A percentile compares a stretch with the other conserved stretches of the same genome.
phyloP scores from a whole-genome alignment of 345 rosid genomes.

The Salix exigua region DNA sequence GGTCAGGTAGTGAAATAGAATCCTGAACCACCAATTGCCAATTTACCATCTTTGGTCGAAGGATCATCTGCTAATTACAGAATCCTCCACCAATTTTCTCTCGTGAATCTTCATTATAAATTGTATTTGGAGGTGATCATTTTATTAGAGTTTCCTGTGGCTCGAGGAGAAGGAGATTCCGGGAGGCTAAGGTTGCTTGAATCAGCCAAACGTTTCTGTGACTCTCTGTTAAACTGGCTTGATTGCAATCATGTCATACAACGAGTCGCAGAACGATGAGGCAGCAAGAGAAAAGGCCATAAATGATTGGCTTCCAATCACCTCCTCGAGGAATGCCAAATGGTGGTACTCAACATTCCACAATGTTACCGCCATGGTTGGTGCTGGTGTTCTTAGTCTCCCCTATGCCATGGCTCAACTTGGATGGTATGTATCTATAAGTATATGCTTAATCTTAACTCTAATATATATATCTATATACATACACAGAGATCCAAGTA shows the following conservation, averaged over 20 bases:
- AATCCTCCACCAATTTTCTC: background rate
- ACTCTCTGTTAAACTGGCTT: background rate
- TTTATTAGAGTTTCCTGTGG: background rate
- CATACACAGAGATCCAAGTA: background rate
- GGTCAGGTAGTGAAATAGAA: background rate
- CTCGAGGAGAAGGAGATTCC: background rate
- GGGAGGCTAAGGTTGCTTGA: background rate
- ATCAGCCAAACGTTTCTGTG: background rate
- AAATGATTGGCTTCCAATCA: slow-evolving; percentile 73
- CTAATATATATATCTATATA: background rate
- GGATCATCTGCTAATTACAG: background rate
- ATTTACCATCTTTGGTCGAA: background rate
- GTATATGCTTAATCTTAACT: background rate
- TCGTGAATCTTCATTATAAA: background rate
- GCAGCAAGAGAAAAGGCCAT: slow-evolving; percentile 32
- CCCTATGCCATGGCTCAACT: slow-evolving; percentile 80
- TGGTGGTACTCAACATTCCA: slow-evolving; percentile 95
- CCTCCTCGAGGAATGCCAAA: slow-evolving; percentile 63
- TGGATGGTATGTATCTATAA: slow-evolving; percentile 53
- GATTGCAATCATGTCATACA: slow-evolving; percentile 4
- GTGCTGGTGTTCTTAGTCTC: slow-evolving; percentile 86
- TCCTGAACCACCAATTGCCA: background rate
- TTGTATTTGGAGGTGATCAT: background rate
- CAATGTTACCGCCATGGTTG: slow-evolving; percentile 89
- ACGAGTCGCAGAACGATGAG: background rate